Evolutionary conservation across 345 rosid genomes (phyloP).

Genomic region (Lenwebbia sp.): DNA sequence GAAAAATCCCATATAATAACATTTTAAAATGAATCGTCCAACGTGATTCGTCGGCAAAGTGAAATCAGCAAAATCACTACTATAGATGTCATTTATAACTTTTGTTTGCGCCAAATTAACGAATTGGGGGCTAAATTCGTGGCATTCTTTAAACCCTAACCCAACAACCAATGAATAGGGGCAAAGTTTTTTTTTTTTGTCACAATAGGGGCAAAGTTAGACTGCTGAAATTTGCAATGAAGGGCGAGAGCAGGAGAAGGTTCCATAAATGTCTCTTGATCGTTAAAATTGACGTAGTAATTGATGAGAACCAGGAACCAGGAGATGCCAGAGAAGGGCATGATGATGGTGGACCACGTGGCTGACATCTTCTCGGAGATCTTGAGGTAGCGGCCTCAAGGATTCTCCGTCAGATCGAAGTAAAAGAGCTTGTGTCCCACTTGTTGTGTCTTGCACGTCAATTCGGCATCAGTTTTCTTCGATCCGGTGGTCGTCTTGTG

Average conservation of each 20-base stretch:
- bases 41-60: not conserved
- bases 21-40: not conserved
- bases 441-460: conserved; percentile 60
- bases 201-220: not conserved
- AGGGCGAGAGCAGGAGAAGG: not conserved
- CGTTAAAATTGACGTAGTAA: conserved; percentile 78
- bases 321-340: conserved; percentile 89
- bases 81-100: not conserved
- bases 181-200: no score
- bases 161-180: not conserved
- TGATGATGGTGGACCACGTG: conserved; percentile 88
- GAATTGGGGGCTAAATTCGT: not conserved
- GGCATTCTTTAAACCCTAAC: not conserved
- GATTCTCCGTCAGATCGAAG: conserved; percentile 89
- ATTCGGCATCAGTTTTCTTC: not conserved
- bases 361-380: conserved; percentile 91
- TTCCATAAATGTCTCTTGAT: conserved; percentile 48
- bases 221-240: not conserved
- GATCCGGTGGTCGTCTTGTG: not conserved
- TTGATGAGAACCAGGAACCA: conserved; percentile 97
- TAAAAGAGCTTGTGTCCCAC: conserved; percentile 89
- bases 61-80: not conserved
- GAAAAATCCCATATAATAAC: not conserved
- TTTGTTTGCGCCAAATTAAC: not conserved
- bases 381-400: conserved; percentile 77